Evolutionary conservation across 768 basidiomycete genomes (phyloP).

Genomic region (Suillus luteus): DNA sequence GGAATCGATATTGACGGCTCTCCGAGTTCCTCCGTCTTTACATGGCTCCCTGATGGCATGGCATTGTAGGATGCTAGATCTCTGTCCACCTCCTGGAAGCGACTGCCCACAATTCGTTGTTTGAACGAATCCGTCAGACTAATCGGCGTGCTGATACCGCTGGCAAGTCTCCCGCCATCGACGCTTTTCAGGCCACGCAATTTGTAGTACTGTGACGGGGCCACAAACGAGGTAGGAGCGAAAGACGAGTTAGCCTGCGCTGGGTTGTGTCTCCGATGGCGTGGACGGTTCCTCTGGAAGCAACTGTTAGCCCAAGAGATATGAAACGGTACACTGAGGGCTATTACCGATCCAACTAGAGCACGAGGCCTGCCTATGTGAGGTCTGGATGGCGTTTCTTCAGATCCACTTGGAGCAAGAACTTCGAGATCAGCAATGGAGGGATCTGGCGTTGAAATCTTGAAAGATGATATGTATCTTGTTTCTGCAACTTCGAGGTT

Average conservation of each 20-base stretch:
- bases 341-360: slow-evolving; percentile 37
- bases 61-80: slow-evolving; percentile 58
- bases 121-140: slow-evolving; percentile 61
- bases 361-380: slow-evolving; percentile 73
- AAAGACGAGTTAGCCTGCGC: slow-evolving; percentile 69
- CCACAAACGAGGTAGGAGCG: slow-evolving; percentile 76
- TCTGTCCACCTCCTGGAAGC: slow-evolving; percentile 72
- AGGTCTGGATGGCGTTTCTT: slow-evolving; percentile 45
- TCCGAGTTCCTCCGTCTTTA: slow-evolving; percentile 54
- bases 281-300: slow-evolving; percentile 31
- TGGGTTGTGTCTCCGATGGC: slow-evolving; percentile 56
- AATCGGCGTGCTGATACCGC: slow-evolving; percentile 42
- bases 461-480: slow-evolving; percentile 75
- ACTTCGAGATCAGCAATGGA: slow-evolving; percentile 60
- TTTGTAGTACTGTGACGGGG: slow-evolving; percentile 80
- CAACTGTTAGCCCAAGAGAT: slow-evolving; percentile 1
- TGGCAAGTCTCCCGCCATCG: slow-evolving; percentile 57
- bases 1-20: slow-evolving; percentile 37
- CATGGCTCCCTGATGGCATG: slow-evolving; percentile 61
- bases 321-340: not conserved
- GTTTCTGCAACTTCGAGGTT: slow-evolving; percentile 81
- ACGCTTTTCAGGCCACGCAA: slow-evolving; percentile 63
- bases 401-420: slow-evolving; percentile 35
- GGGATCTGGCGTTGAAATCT: slow-evolving; percentile 70
- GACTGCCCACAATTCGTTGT: slow-evolving; percentile 63